A percentile compares a stretch with the other conserved stretches of the same genome.
These are phyloP conservation scores for Rhodotorula babjevae DNA, from an alignment of 768 basidiomycete species.

Conservation along the genomic window DNA sequence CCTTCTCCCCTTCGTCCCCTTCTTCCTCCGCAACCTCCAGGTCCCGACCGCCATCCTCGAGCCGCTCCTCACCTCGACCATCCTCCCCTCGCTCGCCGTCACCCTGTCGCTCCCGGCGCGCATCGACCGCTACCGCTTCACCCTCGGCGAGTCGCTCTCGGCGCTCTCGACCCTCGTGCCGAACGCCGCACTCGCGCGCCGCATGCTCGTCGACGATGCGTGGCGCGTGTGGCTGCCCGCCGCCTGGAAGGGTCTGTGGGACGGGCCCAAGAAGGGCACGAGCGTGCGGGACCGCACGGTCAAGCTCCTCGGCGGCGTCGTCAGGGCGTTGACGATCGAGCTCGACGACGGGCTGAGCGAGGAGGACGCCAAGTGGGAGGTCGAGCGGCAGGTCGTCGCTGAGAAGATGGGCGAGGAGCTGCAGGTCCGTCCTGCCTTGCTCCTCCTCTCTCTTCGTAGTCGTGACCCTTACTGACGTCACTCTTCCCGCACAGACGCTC, in stretches of 20 bases:
- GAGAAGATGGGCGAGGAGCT: slow-evolving; percentile 1
- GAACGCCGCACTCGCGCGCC: neutral
- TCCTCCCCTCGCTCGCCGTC: slow-evolving; percentile 4
- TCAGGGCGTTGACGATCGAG: slow-evolving; percentile 5
- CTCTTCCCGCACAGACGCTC: neutral
- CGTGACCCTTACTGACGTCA: neutral
- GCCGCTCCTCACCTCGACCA: neutral
- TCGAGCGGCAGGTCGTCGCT: neutral
- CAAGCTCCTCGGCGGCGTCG: slow-evolving; percentile 9
- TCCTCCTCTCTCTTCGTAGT: neutral
- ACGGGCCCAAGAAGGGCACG: slow-evolving; percentile 25
- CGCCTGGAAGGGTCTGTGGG: slow-evolving; percentile 26
- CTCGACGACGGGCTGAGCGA: neutral
- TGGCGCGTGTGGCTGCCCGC: slow-evolving; percentile 12
- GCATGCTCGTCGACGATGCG: neutral
- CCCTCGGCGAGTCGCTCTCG: slow-evolving; percentile 17
- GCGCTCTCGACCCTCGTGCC: slow-evolving; percentile 12
- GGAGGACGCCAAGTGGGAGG: slow-evolving; percentile 6
- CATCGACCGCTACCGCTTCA: slow-evolving; percentile 22
- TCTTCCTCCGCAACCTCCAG: slow-evolving; percentile 10
- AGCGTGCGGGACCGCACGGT: slow-evolving; percentile 6
- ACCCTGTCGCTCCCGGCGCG: slow-evolving; percentile 14
- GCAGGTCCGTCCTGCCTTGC: slow-evolving; percentile 3
- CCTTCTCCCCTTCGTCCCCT: slow-evolving; percentile 35
- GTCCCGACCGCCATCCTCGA: neutral